Evolutionary conservation across 345 rosid species (phyloP), one percentile per base, ranked within the genome.

Genomic region (Schrenkiella parvula): DNA sequence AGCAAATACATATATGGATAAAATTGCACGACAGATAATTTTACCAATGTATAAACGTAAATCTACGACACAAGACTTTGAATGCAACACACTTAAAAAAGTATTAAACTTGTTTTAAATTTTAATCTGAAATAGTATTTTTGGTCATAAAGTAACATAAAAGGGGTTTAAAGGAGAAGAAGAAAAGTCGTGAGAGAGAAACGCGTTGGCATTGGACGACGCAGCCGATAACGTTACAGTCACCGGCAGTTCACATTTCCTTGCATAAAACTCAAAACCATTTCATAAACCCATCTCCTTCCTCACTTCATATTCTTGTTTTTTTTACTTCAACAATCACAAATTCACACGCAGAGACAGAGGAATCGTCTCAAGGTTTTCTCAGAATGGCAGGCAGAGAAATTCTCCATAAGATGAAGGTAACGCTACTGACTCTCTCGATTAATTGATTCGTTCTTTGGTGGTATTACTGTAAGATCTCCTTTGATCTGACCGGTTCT

Each of bases 371-470:
- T 19, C n/a, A 21, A 71, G 28, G 22, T 29, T 51, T 71, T 48
- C 7, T 52, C 44, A 46, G 84, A 31, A 90, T 86, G 93, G 61
- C 73, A 42, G 85, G 93, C 76, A 79, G 62, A 68, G 91, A 88
- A 56, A 86, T 90, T 84, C 84, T 90, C 68, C 86, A 84, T 9
- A 88, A 87, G 83, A 86, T 90, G 78, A 90, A 86, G 92, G 96
- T 88, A n/a, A n/a, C n/a, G n/a, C n/a, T n/a, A n/a, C n/a, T n/a
- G n/a, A n/a, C n/a, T n/a, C n/a, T n/a, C n/a, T n/a, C n/a, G n/a
- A n/a, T 21, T 19, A 47, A 1, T 47, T 65, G 23, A 34, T 21
- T 48, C 9, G n/a, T 48, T 32, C 23, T 9, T 66, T 66, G 46
- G 5, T 23, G 22, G n/a, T 38, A 29, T 11, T 57, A 57, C 48